A percentile compares a stretch with the other conserved stretches of the same genome.
These are phyloP conservation scores for Solanum hybrid DNA, from an alignment of 305 asterid genomes.

Conservation along the genomic window DNA sequence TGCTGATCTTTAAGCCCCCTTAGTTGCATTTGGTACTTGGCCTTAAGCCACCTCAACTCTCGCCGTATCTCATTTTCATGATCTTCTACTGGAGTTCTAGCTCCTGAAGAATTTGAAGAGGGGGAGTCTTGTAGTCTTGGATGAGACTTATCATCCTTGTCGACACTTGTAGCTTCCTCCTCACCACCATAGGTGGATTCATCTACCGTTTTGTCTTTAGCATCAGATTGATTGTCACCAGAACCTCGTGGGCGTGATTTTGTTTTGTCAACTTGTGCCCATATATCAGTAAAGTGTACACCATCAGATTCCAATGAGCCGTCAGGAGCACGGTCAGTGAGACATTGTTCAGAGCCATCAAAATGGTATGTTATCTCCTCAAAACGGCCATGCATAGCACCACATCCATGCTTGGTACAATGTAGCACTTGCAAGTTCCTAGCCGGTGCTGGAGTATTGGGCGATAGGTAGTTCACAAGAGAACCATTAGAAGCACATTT, in stretches of 20 bases:
- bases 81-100: slow-evolving; percentile 16
- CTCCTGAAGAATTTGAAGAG: slow-evolving; percentile 14
- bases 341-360: slow-evolving; percentile 46
- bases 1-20: slow-evolving; percentile 44
- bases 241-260: slow-evolving; percentile 15
- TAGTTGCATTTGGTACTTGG: slow-evolving; percentile 49
- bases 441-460: slow-evolving; percentile 19
- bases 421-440: slow-evolving; percentile 32
- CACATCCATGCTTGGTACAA: slow-evolving; percentile 39
- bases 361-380: slow-evolving; percentile 69
- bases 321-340: slow-evolving; percentile 29
- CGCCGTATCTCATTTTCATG: slow-evolving; percentile 38
- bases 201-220: slow-evolving; percentile 6
- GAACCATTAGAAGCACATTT: slow-evolving; percentile 37
- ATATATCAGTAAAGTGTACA: slow-evolving; percentile 22
- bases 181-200: slow-evolving; percentile 13
- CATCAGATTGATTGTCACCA: slow-evolving; percentile 4
- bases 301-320: slow-evolving; percentile 29
- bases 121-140: slow-evolving; percentile 7
- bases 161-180: slow-evolving; percentile 2
- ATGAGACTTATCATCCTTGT: slow-evolving; percentile 5
- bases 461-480: slow-evolving; percentile 16
- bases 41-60: slow-evolving; percentile 68
- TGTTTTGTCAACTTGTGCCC: slow-evolving; percentile 29
- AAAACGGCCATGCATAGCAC: slow-evolving; percentile 65